Base-by-base conservation (phyloP, 805 yeast species). In the Ogataea minuta region DNA sequence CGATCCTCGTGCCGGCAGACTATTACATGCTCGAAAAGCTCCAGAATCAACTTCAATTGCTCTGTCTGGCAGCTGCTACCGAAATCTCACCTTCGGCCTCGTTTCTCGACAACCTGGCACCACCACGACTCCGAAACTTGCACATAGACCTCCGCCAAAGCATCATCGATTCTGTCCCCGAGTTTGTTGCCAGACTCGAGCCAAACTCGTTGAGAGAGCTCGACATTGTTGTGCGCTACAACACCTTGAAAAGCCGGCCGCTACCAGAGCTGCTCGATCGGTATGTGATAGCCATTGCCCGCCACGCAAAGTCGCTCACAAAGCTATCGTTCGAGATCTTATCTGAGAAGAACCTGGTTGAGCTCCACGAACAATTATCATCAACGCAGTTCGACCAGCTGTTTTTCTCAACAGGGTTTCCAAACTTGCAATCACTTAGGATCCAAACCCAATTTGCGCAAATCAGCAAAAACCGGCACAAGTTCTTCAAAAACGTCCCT, bases 401-500 rank as follows among this genome's bases (percentile, higher is more conserved):
- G 7, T 45, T 50, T 34, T 17, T 54, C 3, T 16, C 28, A 4
- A 16, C 17, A 4, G 17, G 9, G 2, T 56, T 63, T 39, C 46
- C 49, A 0, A 33, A 49, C 0, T 51, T 78, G 30, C 48, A 49
- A 31, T 59, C 71, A 5, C 45, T 77, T 4, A 56, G 81, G 25
- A 35, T 76, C 11, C 72, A 70, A 33, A 43, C 50, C 3, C 50
- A 49, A 14, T 57, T 59, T 53, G 63, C 67, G 2, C 51, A 61
- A 34, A 50, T 69, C 1, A 28, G 61, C 13, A 52, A 57, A 9
- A 56, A 59, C 3, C 57, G 49, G 31, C 52, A 53, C 16, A 50
- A 46, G 13, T 24, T 53, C n/a, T 55, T 74, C 35, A 14, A 36
- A 2, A 39, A 44, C 8, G 45, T 70, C 32, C 51, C 51, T 0